A percentile compares a stretch with the other conserved stretches of the same genome.
Conservation (phyloP, 1,284 basidiomycete genomes). For the Marasmius fiardii region DNA sequence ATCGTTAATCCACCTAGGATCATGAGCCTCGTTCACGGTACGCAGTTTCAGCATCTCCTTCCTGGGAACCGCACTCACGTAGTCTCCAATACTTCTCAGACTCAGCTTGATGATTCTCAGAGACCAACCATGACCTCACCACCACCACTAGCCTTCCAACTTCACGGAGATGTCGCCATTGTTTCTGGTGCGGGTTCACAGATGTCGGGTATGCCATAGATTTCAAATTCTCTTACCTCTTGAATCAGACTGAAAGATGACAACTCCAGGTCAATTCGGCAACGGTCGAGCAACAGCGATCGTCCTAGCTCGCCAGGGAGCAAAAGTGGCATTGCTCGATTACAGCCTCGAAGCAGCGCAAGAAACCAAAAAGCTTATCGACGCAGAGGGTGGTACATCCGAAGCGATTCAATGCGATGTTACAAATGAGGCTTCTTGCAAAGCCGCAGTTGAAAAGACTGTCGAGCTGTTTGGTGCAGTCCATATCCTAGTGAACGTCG, state of each 20-base stretch:
- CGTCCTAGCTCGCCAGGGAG: conserved; percentile 5
- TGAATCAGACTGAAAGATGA: not conserved
- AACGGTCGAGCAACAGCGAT: conserved; percentile 5
- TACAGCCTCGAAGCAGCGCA: not conserved
- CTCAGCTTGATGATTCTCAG: too few species aligned
- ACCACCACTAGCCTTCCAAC: not conserved
- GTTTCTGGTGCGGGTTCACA: conserved; percentile 5
- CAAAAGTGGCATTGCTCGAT: conserved; percentile 5
- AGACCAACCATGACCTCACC: not conserved
- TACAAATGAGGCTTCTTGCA: conserved; percentile 7
- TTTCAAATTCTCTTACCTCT: not conserved
- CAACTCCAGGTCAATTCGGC: not conserved
- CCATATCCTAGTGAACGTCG: conserved; percentile 9
- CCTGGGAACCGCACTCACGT: too few species aligned
- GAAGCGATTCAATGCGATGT: conserved; percentile 9
- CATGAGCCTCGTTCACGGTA: too few species aligned
- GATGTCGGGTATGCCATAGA: not conserved
- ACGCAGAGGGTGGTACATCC: conserved; percentile 6
- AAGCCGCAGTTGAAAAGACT: conserved; percentile 5
- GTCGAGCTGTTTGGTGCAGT: conserved; percentile 10
- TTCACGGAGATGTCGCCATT: conserved; percentile 7
- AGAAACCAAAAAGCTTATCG: conserved; percentile 6
- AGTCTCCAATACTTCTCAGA: too few species aligned
- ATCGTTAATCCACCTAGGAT: too few species aligned
- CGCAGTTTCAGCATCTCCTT: too few species aligned